Base-by-base conservation (phyloP, 306 rosid genomes). In the Acacia melanoxylon region DNA sequence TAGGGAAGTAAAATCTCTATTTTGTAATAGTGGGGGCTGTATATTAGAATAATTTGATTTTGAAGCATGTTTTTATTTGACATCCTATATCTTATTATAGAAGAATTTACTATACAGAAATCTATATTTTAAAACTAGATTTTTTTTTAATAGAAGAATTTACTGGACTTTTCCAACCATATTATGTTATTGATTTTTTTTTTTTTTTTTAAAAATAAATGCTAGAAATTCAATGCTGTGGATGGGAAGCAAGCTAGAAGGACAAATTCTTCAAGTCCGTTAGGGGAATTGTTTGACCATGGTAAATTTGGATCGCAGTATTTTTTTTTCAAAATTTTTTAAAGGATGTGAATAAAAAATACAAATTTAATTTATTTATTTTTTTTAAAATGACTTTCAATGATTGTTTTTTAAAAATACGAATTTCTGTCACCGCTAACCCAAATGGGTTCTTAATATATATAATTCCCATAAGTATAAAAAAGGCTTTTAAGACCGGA, bases 231-330 rank as follows among this genome's bases (percentile, higher is more conserved):
- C 86, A 98, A 96, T 85, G 98, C 97, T 75, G 98, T 93, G 84
- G 99, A 96, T 85, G 99, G 98, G 79, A 96, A 96, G 88, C 99
- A 96, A 96, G 98, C 99, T 70, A 87, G 99, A 79, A 90, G 98
- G 58, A 96, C 99, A 79, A 93, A 80, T 88, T 96, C 99, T 86
- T 92, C 98, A 1, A 96, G 99, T 82, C 99, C 99, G 66, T 74
- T 96, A 35, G 99, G 99, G 84, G 99, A 93, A 90, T 92, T 93
- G 77, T 96, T 96, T 80, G 99, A 93, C 84, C 98, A 96, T 83
- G 98, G 99, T 96, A 78, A 85, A 80, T 80, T 82, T 48, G 77
- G 65, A 68, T 72, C 42, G 24, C 74, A n/a, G 27, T 74, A 62
- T 46, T 61, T 70, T 35, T 37, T 65, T 17, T 22, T 81, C 75